Conservation (phyloP, 2,329 filamentous ascomycete genomes). For the Cladosporium sp. region DNA sequence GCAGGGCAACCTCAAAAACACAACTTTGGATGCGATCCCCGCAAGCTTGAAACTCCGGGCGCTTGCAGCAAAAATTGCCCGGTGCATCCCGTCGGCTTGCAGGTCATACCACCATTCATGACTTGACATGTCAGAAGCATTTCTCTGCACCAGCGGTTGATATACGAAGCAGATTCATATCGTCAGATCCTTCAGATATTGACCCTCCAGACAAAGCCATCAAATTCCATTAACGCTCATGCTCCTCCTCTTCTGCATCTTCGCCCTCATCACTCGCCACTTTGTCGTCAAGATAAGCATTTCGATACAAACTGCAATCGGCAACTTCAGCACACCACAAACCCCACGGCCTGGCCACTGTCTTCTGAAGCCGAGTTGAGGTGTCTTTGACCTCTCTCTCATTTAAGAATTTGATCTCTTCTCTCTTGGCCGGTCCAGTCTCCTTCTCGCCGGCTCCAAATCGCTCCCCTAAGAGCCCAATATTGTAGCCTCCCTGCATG, state of each 20-base stretch:
- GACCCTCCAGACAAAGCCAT: no score
- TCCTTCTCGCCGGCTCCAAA: slow-evolving; percentile 37
- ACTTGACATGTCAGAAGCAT: no score
- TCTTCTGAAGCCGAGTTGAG: slow-evolving; percentile 33
- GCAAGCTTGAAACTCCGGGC: background rate
- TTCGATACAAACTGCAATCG: slow-evolving; percentile 36
- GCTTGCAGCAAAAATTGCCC: no score
- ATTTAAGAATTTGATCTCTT: slow-evolving; percentile 39
- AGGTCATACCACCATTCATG: no score
- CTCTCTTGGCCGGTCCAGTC: slow-evolving; percentile 37
- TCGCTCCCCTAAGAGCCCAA: slow-evolving; percentile 36
- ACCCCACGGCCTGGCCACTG: slow-evolving; percentile 38
- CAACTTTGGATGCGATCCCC: background rate
- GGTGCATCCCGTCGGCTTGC: no score
- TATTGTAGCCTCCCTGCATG: slow-evolving; percentile 34
- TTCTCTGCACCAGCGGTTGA: no score
- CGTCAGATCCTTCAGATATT: no score
- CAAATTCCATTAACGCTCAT: background rate
- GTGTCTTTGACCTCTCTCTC: slow-evolving; percentile 40
- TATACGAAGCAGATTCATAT: no score
- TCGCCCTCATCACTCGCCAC: background rate
- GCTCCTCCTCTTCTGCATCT: slow-evolving; percentile 1
- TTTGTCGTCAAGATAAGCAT: slow-evolving; percentile 24
- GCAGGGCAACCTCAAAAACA: background rate
- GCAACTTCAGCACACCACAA: slow-evolving; percentile 43